Base-by-base conservation (phyloP, 805 yeast species). In the Clavispora santaluciae region DNA sequence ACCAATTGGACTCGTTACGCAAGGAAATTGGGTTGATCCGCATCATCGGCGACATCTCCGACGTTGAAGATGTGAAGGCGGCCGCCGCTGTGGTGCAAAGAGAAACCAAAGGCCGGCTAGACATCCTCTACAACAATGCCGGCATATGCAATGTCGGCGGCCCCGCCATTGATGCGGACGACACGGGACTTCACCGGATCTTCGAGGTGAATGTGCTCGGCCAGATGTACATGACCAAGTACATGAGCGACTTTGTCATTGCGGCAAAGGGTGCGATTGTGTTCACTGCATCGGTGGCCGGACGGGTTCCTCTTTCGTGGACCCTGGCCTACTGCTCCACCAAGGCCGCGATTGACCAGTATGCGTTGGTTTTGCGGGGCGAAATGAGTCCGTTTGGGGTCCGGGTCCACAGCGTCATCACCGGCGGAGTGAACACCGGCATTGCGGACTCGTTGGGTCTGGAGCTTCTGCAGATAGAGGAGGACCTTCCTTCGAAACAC, bases 41-140 rank as follows among this genome's bases (percentile, higher is more conserved):
- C 1, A 34, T 56, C 18, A 52, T 49, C 6, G 62, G 61, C 31
- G 76, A 72, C 44, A 66, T 72, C 36, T 63, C 72, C 16, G 34
- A 42, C 15, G 13, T 39, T 9, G 39, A 33, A 6, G 44, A 44
- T 16, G 39, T 49, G 23, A 28, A 42, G 13, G 58, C 61, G 12
- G 53, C 55, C 5, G 48, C 51, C 6, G 23, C 51, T 0, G 49
- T 66, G 11, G 53, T 50, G 18, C 25, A 34, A 7, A 22, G 23
- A 7, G 38, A 44, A 5, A 51, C 58, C 20, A 60, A 62, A 22
- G 63, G 57, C 8, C 44, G 41, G 21, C 47, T 72, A 25, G 65
- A 69, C 40, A 48, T 68, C 6, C 54, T 72, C 22, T 70, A 62
- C 53, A 64, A 70, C 46, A 71, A 70, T 45, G 75, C 73, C 8